Evolutionary conservation across 768 basidiomycete genomes (phyloP), one percentile per base, ranked within the genome.

Genomic region (Mycena kentingensis): DNA sequence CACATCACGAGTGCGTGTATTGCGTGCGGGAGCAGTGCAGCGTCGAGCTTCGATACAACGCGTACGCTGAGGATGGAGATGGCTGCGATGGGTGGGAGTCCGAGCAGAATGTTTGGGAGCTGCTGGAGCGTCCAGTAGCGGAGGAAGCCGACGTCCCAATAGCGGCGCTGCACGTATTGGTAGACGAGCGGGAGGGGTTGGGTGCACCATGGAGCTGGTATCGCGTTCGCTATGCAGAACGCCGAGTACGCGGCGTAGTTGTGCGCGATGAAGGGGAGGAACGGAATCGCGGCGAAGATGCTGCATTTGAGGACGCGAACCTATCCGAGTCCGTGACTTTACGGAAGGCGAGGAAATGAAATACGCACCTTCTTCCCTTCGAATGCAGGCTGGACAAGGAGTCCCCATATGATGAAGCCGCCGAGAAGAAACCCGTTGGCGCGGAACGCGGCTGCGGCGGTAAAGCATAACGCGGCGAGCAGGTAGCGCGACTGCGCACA

Each of bases 101-200:
- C 83, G 50, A 98, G 76, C 53, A 92, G 57, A 65, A 98, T 90
- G 69, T 98, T 97, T 38, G 97, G 97, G 2, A 93, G 61, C 69
- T 99, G 95, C 26, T 79, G 70, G 22, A 73, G 55, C 0, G 86
- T 86, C 92, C 92, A 99, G 69, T 98, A 98, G 3, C 76, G 81
- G 55, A 99, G 68, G 58, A 95, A 82, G 16, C 95, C 93, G 37
- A 79, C 73, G 65, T 88, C 77, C 97, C 96, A 99, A 67, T 98
- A 98, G 47, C 78, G 75, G 4, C 70, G 70, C 66, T 99, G 96
- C 2, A 89, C 88, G 63, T 91, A 81, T 10, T 81, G 72, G 67
- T 98, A 99, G 49, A 92, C 83, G 15, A 83, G 81, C 0, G 93
- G 93, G 5, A 83, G 63, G 22, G 65, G 34, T 0, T 65, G 52